phyloP scores from a whole-genome alignment of 176 grass and related monocot species.

The Alopecurus myosuroides region DNA sequence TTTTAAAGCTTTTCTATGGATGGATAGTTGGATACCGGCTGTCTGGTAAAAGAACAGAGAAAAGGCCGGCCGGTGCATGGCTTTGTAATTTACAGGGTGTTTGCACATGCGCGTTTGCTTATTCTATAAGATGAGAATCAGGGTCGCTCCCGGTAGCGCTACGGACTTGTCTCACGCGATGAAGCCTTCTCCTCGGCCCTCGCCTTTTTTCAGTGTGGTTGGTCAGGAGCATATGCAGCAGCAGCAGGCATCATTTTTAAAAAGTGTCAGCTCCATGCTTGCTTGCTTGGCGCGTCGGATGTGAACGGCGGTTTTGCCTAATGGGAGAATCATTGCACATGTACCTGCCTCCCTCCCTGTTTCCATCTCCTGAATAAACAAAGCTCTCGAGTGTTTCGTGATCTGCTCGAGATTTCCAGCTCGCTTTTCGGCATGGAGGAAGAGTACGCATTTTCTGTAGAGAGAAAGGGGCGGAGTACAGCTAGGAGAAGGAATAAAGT shows the following conservation, averaged over 20 bases:
- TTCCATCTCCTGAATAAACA: conserved; percentile 2
- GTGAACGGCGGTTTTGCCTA: neutral
- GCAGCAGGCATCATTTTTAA: conserved; percentile 7
- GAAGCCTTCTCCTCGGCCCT: neutral
- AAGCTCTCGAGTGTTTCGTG: neutral
- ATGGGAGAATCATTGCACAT: conserved; percentile 43
- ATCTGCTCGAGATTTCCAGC: neutral
- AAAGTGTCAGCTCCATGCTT: neutral
- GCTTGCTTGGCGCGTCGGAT: too few relatives aligned
- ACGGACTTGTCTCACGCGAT: conserved; percentile 5
- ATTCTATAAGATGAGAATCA: conserved; percentile 20
- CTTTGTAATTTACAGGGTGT: neutral
- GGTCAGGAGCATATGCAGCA: neutral
- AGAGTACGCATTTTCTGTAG: neutral
- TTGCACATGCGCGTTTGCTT: conserved; percentile 2
- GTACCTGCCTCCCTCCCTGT: conserved; percentile 3
- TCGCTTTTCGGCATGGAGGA: conserved; percentile 3
- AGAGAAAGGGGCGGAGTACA: neutral
- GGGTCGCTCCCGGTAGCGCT: neutral
- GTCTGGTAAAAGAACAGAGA: neutral
- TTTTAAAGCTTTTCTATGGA: neutral
- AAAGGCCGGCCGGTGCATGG: too few relatives aligned
- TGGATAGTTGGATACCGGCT: too few relatives aligned
- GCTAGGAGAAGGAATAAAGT: conserved; percentile 17
- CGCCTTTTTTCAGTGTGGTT: neutral